Percentiles rank a stretch among this genome's conserved stretches.
Conservation (phyloP, 2,329 filamentous ascomycete genomes). For the Phaeosphaeriaceae sp. region DNA sequence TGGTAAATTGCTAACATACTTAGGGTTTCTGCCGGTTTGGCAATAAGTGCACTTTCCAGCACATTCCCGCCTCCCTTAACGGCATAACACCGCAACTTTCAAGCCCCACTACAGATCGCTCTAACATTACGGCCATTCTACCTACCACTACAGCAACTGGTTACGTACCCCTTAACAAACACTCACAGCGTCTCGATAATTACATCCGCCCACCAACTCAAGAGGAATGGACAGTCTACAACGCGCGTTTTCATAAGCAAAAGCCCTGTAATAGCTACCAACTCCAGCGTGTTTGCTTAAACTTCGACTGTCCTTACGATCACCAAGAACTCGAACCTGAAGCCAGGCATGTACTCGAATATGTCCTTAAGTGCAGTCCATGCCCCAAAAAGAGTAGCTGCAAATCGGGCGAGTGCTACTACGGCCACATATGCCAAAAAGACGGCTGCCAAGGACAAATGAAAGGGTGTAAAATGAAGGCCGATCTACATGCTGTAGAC, state of each 20-base stretch:
- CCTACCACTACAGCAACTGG: constrained; percentile 16
- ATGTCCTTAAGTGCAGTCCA: constrained; percentile 53
- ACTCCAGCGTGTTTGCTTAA: constrained; percentile 50
- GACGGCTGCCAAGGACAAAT: constrained; percentile 27
- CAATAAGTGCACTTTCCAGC: constrained; percentile 29
- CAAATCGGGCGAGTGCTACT: constrained; percentile 51
- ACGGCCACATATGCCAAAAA: constrained; percentile 56
- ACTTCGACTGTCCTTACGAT: constrained; percentile 51
- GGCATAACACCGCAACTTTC: neutral
- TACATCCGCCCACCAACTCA: constrained; percentile 46
- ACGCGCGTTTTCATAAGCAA: constrained; percentile 33
- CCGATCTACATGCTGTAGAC: constrained; percentile 27
- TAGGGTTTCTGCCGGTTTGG: constrained; percentile 33
- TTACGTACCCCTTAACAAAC: constrained; percentile 56
- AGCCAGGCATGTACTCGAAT: constrained; percentile 51
- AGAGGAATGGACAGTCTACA: constrained; percentile 51
- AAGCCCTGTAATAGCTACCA: constrained; percentile 61
- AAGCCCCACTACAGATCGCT: constrained; percentile 3
- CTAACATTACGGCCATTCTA: constrained; percentile 23
- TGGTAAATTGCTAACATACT: constrained; percentile 3
- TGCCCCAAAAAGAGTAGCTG: constrained; percentile 53
- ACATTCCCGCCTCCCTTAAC: constrained; percentile 8
- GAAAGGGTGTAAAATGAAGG: constrained; percentile 35
- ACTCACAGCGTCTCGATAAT: constrained; percentile 56
- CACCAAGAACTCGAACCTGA: constrained; percentile 52